These are phyloP conservation scores for Trichoderma breve DNA, from an alignment of 2,329 filamentous ascomycete genomes.

Conservation along the genomic window DNA sequence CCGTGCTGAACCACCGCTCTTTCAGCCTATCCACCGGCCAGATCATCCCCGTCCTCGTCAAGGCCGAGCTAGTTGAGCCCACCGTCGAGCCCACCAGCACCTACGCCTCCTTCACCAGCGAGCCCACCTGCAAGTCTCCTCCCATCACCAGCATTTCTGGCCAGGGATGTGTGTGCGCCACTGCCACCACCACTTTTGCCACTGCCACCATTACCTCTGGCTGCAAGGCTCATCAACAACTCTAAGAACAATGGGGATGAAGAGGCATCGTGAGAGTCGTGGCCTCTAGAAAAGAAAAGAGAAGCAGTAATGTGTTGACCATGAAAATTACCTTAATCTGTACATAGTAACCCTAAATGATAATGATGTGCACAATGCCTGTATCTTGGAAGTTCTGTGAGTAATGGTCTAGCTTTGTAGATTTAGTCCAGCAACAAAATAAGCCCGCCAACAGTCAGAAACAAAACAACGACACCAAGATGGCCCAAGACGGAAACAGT, in stretches of 20 bases:
- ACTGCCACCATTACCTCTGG: background rate
- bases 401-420: background rate
- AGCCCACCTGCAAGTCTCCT: constrained; percentile 45
- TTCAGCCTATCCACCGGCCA: constrained; percentile 65
- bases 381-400: background rate
- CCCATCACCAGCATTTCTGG: constrained; percentile 44
- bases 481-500: background rate
- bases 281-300: background rate
- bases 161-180: constrained; percentile 43
- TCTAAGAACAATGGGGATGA: background rate
- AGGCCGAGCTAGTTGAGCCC: constrained; percentile 47
- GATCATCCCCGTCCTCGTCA: constrained; percentile 66
- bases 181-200: background rate
- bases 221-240: background rate
- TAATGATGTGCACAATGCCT: background rate
- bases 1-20: constrained; percentile 57
- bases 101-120: constrained; percentile 36
- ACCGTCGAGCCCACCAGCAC: constrained; percentile 31
- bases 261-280: too few species aligned
- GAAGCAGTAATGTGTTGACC: background rate
- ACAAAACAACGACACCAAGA: background rate
- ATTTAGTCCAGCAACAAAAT: background rate
- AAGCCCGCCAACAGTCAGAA: background rate
- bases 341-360: background rate
- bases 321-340: background rate